Conservation (phyloP, 2,329 filamentous ascomycete species). For the Knoxdaviesia capensis region DNA sequence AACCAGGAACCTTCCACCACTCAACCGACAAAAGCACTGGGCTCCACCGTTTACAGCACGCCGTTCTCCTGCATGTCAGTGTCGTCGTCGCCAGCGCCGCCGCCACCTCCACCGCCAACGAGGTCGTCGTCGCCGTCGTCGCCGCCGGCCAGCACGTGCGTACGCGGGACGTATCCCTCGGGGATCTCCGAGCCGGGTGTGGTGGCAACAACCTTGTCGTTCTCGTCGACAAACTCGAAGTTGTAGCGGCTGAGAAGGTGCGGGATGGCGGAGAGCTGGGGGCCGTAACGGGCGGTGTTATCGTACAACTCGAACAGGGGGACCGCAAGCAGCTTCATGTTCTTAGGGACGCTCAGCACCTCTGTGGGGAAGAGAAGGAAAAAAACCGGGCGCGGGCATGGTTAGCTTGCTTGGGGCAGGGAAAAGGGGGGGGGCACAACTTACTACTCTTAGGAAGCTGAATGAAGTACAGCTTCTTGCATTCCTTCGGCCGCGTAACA, state of each 20-base stretch:
- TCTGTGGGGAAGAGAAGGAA: constrained; percentile 29
- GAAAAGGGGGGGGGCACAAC: constrained; percentile 10
- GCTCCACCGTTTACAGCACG: background rate
- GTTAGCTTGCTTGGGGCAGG: background rate
- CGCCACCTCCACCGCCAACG: constrained; percentile 12
- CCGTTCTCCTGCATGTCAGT: constrained; percentile 14
- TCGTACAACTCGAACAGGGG: constrained; percentile 97
- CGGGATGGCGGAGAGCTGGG: constrained; percentile 88
- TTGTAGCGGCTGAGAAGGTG: constrained; percentile 90
- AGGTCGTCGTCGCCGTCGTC: constrained; percentile 36
- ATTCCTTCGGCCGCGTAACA: constrained; percentile 91
- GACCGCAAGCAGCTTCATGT: constrained; percentile 97
- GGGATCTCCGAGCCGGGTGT: constrained; percentile 48
- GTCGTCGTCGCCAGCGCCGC: constrained; percentile 16
- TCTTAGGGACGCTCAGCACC: constrained; percentile 91
- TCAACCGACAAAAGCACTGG: too few species aligned
- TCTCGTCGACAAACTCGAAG: constrained; percentile 92
- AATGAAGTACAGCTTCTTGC: constrained; percentile 97
- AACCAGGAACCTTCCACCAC: background rate
- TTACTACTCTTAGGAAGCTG: constrained; percentile 79
- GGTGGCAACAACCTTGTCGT: constrained; percentile 65
- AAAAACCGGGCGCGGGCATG: background rate
- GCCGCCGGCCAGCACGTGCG: constrained; percentile 42
- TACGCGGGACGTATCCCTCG: constrained; percentile 38
- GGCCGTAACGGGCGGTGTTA: constrained; percentile 85